Base-by-base conservation (phyloP, 2,329 filamentous ascomycete species). In the Diaporthe amygdali region DNA sequence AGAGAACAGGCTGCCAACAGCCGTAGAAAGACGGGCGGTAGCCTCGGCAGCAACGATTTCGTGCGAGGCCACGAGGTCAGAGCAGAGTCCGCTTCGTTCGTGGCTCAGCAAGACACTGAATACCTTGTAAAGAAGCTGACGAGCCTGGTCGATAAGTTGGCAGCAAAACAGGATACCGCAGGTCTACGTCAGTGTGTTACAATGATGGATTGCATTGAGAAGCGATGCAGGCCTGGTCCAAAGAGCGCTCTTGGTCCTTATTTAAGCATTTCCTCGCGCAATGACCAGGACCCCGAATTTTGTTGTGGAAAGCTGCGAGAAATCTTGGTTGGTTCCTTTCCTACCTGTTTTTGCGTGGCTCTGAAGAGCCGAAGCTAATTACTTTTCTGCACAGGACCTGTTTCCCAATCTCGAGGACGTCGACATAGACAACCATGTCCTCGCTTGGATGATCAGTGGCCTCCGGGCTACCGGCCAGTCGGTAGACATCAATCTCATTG, bases 401-500 rank as follows among this genome's bases (percentile, higher is more conserved):
- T 69, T 69, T 7, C 67, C 55, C 17, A 52, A 27, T 15, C 54
- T 69, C 22, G 41, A 49, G 9, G n/a, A 61, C 37, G 30, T 51
- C 52, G 61, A 59, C 4, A 32, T 71, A 1, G 51, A 71, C 52
- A 39, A 47, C 12, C 52, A 68, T 14, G 34, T 68, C 8, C 52
- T 71, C 15, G 25, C 52, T 17, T 71, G 52, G 27, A 34, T 71
- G 44, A 25, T 51, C 46, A 2, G 27, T 2, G 52, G 63, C n/a
- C 69, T 71, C 4, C 51, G 56, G 15, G 10, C 52, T 2, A 71
- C 69, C 15, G 63, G 69, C 34, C 69, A 71, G 37, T 67, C 69
- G 8, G 27, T 71, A 27, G 39, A 46, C 25, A 67, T 71, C n/a
- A 27, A 52, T 14, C 61, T 71, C 52, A 27, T 71, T 7, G 61